Percentiles rank a stretch among this genome's conserved stretches.
Conservation (phyloP, 2,329 filamentous ascomycete species). For the Aspergillus hortae region DNA sequence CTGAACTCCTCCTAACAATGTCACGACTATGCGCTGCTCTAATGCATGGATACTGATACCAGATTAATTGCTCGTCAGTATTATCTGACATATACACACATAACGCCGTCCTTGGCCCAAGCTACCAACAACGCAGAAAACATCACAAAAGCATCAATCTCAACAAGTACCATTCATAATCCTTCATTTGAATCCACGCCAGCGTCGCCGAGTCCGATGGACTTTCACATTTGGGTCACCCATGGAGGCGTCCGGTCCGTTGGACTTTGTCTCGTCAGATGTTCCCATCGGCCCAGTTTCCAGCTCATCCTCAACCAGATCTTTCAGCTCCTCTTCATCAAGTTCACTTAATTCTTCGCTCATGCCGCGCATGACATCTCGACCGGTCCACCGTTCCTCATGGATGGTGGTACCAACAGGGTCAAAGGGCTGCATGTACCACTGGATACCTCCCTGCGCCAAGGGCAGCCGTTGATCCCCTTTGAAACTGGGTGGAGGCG, state of each 20-base stretch:
- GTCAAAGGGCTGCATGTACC: conserved; percentile 82
- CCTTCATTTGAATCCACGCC: conserved; percentile 26
- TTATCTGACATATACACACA: too few relatives aligned
- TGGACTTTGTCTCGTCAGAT: conserved; percentile 9
- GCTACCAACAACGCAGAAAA: conserved; percentile 3
- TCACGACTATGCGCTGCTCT: too few relatives aligned
- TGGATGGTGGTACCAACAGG: conserved; percentile 75
- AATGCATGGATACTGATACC: too few relatives aligned
- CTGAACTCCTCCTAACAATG: too few relatives aligned
- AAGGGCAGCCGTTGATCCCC: conserved; percentile 49
- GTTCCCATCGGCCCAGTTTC: conserved; percentile 13
- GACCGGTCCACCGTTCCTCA: conserved; percentile 69
- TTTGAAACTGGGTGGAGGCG: conserved; percentile 39
- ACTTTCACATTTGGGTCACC: conserved; percentile 20
- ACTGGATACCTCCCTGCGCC: conserved; percentile 74
- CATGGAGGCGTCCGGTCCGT: conserved; percentile 12
- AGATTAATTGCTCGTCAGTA: too few relatives aligned
- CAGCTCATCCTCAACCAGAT: conserved; percentile 55
- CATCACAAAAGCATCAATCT: conserved; percentile 5
- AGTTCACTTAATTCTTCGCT: conserved; percentile 89
- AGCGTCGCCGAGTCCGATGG: conserved; percentile 29
- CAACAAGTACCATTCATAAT: conserved; percentile 3
- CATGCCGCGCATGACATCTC: conserved; percentile 67
- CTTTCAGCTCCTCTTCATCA: conserved; percentile 83
- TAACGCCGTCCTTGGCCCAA: background rate